Conservation (phyloP, 306 rosid genomes). For the Crataegus laevigata region DNA sequence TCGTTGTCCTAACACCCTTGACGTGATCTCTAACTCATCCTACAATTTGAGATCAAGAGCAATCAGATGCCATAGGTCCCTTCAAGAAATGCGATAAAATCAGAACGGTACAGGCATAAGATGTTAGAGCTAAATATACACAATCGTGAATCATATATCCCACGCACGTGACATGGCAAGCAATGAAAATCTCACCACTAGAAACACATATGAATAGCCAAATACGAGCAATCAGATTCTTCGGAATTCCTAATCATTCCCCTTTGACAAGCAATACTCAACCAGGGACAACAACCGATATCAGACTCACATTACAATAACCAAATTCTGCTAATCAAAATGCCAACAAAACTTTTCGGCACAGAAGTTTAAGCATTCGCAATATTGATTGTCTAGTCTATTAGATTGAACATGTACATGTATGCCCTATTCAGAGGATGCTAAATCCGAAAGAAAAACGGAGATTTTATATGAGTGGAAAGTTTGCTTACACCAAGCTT, state of each 20-base stretch:
- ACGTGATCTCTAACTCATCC: constrained; percentile 85
- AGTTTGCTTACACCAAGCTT: constrained; percentile 41
- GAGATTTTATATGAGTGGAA: neutral
- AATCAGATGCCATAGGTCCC: neutral
- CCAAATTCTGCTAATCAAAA: no score
- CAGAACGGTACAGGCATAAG: neutral
- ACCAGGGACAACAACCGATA: neutral
- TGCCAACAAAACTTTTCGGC: no score
- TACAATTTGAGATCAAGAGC: constrained; percentile 22
- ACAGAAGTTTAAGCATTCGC: no score
- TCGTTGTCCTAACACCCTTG: constrained; percentile 58
- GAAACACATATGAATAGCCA: neutral
- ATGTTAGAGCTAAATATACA: neutral
- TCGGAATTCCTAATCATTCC: no score
- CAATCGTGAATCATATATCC: neutral
- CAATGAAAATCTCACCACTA: neutral
- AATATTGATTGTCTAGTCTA: no score
- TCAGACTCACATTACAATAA: neutral
- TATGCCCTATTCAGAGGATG: neutral
- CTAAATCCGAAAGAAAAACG: neutral
- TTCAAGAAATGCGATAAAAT: neutral
- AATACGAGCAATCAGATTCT: no score
- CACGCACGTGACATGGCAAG: neutral
- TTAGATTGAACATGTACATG: neutral
- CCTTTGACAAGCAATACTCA: neutral